These are phyloP conservation scores for Porodaedalea pini DNA, from an alignment of 1,284 basidiomycete genomes.

Conservation along the genomic window DNA sequence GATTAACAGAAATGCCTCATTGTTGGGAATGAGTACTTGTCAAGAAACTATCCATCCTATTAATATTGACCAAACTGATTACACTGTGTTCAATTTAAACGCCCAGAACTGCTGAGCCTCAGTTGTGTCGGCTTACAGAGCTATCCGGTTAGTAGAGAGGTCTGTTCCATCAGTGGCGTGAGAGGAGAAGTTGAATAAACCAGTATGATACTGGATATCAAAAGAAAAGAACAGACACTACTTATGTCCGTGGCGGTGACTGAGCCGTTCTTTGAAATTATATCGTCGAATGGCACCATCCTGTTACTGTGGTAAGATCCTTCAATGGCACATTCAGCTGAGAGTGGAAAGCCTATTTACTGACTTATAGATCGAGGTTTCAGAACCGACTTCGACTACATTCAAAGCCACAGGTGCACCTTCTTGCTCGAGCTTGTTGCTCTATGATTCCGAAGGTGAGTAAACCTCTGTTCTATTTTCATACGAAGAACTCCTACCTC, in stretches of 20 bases:
- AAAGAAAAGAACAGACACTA: not conserved
- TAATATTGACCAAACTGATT: too few species aligned
- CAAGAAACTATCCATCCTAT: too few species aligned
- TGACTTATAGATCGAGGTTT: not conserved
- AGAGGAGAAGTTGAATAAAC: too few species aligned
- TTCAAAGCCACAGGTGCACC: constrained; percentile 1
- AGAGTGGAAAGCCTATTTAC: not conserved
- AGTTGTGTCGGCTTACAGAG: not conserved
- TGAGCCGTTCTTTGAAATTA: not conserved
- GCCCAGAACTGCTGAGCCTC: not conserved
- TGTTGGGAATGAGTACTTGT: too few species aligned
- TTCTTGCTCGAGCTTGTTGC: not conserved
- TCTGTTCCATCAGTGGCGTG: not conserved
- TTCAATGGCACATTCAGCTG: too few species aligned
- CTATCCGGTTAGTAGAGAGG: not conserved
- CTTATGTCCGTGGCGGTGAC: constrained; percentile 8
- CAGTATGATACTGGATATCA: too few species aligned
- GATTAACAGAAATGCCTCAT: too few species aligned
- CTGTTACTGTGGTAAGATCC: too few species aligned
- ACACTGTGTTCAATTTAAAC: too few species aligned
- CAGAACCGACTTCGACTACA: not conserved
- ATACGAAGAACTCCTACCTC: too few species aligned
- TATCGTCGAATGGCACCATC: constrained; percentile 8
- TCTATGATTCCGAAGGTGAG: too few species aligned
- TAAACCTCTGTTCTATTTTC: not conserved